These are phyloP conservation scores for Aureobasidium lini DNA, from an alignment of 2,329 filamentous ascomycete species.

Conservation along the genomic window DNA sequence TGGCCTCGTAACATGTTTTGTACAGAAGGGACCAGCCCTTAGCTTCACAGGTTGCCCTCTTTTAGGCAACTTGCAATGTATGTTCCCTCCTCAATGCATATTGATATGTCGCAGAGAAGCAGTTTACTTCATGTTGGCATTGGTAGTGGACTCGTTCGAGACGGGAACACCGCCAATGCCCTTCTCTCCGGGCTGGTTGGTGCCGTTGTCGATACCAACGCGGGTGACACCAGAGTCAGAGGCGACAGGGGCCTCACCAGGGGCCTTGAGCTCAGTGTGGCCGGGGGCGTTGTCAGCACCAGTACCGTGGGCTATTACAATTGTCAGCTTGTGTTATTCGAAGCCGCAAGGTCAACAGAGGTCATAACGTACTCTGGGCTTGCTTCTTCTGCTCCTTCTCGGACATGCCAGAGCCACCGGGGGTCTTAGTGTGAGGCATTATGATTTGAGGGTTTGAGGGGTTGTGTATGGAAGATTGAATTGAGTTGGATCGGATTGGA, in stretches of 20 bases:
- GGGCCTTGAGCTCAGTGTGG: constrained; percentile 22
- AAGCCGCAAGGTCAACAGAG: background rate
- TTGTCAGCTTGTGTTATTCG: background rate
- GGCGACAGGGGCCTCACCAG: constrained; percentile 27
- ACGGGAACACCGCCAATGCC: constrained; percentile 27
- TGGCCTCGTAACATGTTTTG: background rate
- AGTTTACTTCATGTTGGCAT: constrained; percentile 23
- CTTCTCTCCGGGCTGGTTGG: constrained; percentile 30
- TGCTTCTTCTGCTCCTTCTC: constrained; percentile 30
- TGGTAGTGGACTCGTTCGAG: constrained; percentile 17
- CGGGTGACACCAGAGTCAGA: constrained; percentile 28
- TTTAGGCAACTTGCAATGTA: background rate
- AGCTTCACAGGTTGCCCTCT: background rate
- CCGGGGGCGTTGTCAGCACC: constrained; percentile 28
- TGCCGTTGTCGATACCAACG: constrained; percentile 24
- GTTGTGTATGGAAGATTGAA: background rate
- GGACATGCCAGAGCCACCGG: constrained; percentile 25
- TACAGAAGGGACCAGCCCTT: background rate
- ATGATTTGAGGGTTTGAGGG: background rate
- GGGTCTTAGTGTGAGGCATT: constrained; percentile 22
- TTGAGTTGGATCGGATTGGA: background rate
- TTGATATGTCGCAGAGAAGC: background rate
- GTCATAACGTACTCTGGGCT: constrained; percentile 22
- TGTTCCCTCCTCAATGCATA: background rate
- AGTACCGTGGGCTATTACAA: constrained; percentile 22